Base-by-base conservation (phyloP, 1,139 yeast species). In the Geotrichum phurueaensis region DNA sequence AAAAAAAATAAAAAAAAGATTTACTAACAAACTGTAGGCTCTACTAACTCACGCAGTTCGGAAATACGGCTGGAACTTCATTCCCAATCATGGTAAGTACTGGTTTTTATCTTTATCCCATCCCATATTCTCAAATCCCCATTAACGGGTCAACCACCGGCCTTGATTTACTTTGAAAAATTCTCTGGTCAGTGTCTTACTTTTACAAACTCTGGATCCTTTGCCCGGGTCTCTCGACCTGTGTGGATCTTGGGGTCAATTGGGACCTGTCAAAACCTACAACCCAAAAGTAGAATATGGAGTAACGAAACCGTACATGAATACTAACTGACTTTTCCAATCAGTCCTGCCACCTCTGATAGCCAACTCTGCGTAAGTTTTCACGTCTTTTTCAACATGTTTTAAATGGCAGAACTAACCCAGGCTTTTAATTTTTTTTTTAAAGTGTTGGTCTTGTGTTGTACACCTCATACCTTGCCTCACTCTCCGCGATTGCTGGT, bases 11-110 rank as follows among this genome's bases (percentile, higher is more conserved):
- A 15, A 20, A 7, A 1, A 13, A 5, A 22, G 10, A 12, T 50
- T 39, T 18, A 29, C 33, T 51, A 33, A 31, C 31, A 12, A 12
- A 0, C 43, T 15, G 12, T 68, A 87, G 10, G 96, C 94, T 3
- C 79, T 92, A 70, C 73, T 92, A 43, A 78, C 84, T 47, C 82
- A 82, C 63, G 96, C 96, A 0, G 77, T 89, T 25, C 81, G 81
- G 65, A 81, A 82, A 62, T 89, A 87, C 68, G 98, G 98, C 1
- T 89, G 97, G 96, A 77, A 81, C 62, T 89, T 90, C 67, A 84
- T 92, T 20, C 97, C 97, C 0, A 88, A 88, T 65, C 87, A 86
- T 48, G 69, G 68, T 65, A 54, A 22, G 65, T 56, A n/a, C 13
- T 15, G 27, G 4, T 36, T 9, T 22, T 18, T 10, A 10, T 27